These are phyloP conservation scores for Amylocystis lapponica DNA, from an alignment of 768 basidiomycete genomes.

Conservation along the genomic window DNA sequence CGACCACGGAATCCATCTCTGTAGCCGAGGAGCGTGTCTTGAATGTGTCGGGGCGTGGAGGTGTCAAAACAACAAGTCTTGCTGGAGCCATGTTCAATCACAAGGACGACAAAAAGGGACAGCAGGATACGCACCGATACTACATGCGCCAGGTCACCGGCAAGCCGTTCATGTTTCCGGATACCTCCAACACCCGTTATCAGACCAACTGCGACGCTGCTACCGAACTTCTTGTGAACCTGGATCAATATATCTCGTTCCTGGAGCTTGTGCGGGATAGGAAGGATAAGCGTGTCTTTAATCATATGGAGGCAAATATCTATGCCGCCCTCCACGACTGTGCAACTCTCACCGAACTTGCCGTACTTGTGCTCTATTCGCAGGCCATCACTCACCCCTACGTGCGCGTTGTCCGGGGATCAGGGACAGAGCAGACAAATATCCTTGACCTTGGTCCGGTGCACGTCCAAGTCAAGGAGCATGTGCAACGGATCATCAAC, in stretches of 20 bases:
- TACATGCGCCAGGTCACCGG: constrained; percentile 20
- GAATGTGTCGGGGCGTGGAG: constrained; percentile 11
- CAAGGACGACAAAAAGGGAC: constrained; percentile 33
- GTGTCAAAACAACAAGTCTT: constrained; percentile 21
- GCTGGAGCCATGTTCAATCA: constrained; percentile 27
- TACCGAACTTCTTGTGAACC: constrained; percentile 21
- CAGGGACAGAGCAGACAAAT: too few species aligned
- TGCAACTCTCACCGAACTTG: constrained; percentile 12
- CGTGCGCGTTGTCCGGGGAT: too few species aligned
- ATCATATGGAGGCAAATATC: constrained; percentile 29
- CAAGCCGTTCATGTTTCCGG: constrained; percentile 22
- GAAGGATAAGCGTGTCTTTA: constrained; percentile 15
- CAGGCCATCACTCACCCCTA: too few species aligned
- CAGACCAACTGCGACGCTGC: constrained; percentile 27
- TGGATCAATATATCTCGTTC: constrained; percentile 19
- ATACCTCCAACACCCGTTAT: constrained; percentile 32
- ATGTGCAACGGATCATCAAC: too few species aligned
- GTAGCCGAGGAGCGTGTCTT: background rate
- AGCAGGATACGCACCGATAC: constrained; percentile 22
- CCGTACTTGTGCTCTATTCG: background rate
- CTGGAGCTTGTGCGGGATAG: constrained; percentile 24
- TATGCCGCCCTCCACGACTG: constrained; percentile 8
- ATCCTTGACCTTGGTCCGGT: too few species aligned
- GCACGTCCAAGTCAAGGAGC: too few species aligned
- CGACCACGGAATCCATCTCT: background rate